Conservation (phyloP, 176 grass and related monocot species). For the Cocos nucifera region DNA sequence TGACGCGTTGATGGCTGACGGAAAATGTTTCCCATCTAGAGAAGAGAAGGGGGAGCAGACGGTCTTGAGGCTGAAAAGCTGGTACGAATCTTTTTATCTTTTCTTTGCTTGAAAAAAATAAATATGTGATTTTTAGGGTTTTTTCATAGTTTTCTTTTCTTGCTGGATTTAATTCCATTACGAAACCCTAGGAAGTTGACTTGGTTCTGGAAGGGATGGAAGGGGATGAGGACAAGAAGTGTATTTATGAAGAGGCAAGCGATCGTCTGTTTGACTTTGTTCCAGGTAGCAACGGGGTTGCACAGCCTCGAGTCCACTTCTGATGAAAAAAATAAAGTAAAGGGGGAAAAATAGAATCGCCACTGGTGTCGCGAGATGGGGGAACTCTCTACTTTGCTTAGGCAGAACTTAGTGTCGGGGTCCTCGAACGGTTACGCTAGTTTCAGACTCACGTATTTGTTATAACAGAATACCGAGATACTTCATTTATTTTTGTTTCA, state of each 20-base stretch:
- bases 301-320: conserved; percentile 73
- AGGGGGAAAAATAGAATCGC: too few relatives aligned
- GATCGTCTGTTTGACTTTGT: conserved; percentile 92
- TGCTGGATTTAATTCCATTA: not conserved
- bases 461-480: too few relatives aligned
- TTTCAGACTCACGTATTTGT: too few relatives aligned
- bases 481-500: too few relatives aligned
- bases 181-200: conserved; percentile 65
- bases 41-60: conserved; percentile 53
- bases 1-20: conserved; percentile 24
- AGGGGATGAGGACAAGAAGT: conserved; percentile 86
- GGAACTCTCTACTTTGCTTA: too few relatives aligned
- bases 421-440: too few relatives aligned
- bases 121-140: too few relatives aligned
- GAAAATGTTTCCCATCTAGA: not conserved
- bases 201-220: conserved; percentile 89
- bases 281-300: conserved; percentile 57
- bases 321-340: conserved; percentile 11
- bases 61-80: conserved; percentile 76
- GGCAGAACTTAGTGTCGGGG: too few relatives aligned
- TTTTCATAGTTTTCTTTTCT: not conserved
- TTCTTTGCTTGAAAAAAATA: not conserved
- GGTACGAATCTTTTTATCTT: conserved; percentile 13
- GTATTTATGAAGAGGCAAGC: conserved; percentile 98
- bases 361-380: too few relatives aligned